Base-by-base conservation (phyloP, 2,329 filamentous ascomycete genomes). In the Cladosporium sp. region DNA sequence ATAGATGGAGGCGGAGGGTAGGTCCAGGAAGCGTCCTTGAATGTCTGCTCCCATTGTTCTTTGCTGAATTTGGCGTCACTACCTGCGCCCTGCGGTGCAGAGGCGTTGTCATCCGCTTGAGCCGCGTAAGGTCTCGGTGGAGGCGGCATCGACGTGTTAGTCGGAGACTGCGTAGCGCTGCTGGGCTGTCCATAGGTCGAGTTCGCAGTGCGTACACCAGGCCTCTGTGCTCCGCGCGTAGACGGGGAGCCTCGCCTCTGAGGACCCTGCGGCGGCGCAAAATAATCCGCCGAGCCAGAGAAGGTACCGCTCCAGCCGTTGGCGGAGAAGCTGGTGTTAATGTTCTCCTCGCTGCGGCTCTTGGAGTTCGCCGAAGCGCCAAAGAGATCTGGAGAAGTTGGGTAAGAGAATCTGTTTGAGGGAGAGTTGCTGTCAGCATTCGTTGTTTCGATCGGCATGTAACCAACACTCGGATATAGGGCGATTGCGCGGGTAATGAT, bases 281-380 rank as follows among this genome's bases (percentile, higher is more conserved):
- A 76, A 57, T 75, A 74, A 45, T 74, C 71, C 5, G 66, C 59
- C 32, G 62, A 67, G 42, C 71, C 71, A 44, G 68, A 61, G 56
- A 77, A 77, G 43, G 69, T 72, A 37, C 73, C 74, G 58, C 67
- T 69, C 69, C 72, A 76, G 31, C 72, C 72, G 19, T 67, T 67
- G 18, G 74, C 70, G 7, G 72, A 72, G 58, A 77, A 77, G 28
- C 71, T 74, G 46, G 74, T 74, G 54, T 76, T 76, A 63, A 77
- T 76, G 54, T 70, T 71, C 53, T 77, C 75, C 43, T 72, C 70
- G 56, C 74, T 77, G 54, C 68, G 67, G 57, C 72, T 76, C 57
- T 74, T 74, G 14, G 61, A 60, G 16, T 59, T 61, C 5, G 59
- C 51, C 9, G 56, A 46, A 3, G 50, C 28, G 28, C 40, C 55